A percentile compares a stretch with the other conserved stretches of the same genome.
These are phyloP conservation scores for Coemansia umbellata DNA, from an alignment of 192 early-diverging fungal genomes.

Conservation along the genomic window DNA sequence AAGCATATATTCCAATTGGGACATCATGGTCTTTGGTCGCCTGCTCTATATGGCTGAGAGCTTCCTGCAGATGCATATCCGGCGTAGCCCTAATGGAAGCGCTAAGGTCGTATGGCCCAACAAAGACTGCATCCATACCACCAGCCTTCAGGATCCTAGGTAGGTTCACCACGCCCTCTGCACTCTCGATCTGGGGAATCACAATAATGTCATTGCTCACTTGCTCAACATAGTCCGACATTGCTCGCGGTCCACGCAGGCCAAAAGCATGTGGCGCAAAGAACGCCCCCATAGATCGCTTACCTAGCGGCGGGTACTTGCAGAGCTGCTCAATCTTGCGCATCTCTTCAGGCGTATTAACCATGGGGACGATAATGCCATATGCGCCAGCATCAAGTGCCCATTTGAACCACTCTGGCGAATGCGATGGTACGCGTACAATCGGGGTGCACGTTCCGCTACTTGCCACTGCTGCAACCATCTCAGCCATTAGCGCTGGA, in stretches of 20 bases:
- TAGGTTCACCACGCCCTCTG: slow-evolving; percentile 39
- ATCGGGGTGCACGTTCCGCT: slow-evolving; percentile 47
- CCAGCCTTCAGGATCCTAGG: slow-evolving; percentile 25
- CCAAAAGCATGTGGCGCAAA: slow-evolving; percentile 37
- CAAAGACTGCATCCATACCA: slow-evolving; percentile 45
- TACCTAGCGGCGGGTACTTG: slow-evolving; percentile 38
- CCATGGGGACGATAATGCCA: slow-evolving; percentile 45
- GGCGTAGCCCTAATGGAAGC: slow-evolving; percentile 24
- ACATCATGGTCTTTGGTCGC: slow-evolving; percentile 25
- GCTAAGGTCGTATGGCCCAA: slow-evolving; percentile 34
- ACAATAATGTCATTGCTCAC: slow-evolving; percentile 38
- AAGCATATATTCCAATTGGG: slow-evolving; percentile 44
- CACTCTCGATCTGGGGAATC: slow-evolving; percentile 51
- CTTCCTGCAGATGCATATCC: slow-evolving; percentile 28
- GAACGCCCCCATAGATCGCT: slow-evolving; percentile 39
- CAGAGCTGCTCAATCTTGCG: slow-evolving; percentile 20
- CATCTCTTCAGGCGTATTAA: slow-evolving; percentile 47
- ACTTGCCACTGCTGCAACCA: slow-evolving; percentile 50
- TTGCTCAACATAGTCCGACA: slow-evolving; percentile 35
- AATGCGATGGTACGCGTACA: slow-evolving; percentile 49
- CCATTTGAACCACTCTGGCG: slow-evolving; percentile 50
- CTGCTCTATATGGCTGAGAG: slow-evolving; percentile 25
- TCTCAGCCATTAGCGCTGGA: slow-evolving; percentile 49
- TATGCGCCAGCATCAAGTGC: slow-evolving; percentile 50
- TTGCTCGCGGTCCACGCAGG: slow-evolving; percentile 26